phyloP scores from a whole-genome alignment of 169 alveolate species.

The Besnoitia besnoiti region DNA sequence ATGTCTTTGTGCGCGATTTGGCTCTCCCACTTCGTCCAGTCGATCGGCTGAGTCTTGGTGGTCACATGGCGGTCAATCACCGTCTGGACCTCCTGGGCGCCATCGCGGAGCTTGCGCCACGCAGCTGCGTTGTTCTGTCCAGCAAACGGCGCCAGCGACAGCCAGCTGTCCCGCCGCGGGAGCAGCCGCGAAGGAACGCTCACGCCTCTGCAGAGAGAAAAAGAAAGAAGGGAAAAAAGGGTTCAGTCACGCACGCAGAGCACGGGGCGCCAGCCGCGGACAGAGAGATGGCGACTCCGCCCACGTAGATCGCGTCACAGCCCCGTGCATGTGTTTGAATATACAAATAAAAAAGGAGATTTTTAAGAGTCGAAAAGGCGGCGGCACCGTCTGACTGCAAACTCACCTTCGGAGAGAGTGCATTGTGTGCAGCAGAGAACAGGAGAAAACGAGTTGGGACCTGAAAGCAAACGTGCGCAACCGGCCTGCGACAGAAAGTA shows the following conservation, averaged over 20 bases:
- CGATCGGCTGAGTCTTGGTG: not conserved
- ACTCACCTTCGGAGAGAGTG: no score
- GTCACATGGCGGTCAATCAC: not conserved
- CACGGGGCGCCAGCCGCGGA: not conserved
- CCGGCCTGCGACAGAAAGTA: no score
- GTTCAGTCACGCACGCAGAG: no score
- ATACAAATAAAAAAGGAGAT: no score
- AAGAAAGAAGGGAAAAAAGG: not conserved
- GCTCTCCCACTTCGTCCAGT: conserved; percentile 6
- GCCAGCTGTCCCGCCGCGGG: conserved; percentile 15
- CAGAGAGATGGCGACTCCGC: not conserved
- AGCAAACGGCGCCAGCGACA: conserved; percentile 14
- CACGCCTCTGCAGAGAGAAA: conserved; percentile 19
- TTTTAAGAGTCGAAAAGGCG: no score
- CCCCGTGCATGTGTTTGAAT: no score
- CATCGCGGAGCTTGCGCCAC: conserved; percentile 6
- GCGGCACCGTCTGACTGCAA: no score
- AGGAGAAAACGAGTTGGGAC: no score
- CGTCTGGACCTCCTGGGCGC: conserved; percentile 1
- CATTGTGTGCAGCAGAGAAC: no score
- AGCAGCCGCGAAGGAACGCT: not conserved
- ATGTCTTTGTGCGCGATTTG: not conserved
- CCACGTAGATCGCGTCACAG: no score
- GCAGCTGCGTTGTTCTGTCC: not conserved
- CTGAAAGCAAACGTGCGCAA: no score